These are phyloP conservation scores for Hanseniaspora vineae DNA, from an alignment of 805 yeast genomes.

Conservation along the genomic window DNA sequence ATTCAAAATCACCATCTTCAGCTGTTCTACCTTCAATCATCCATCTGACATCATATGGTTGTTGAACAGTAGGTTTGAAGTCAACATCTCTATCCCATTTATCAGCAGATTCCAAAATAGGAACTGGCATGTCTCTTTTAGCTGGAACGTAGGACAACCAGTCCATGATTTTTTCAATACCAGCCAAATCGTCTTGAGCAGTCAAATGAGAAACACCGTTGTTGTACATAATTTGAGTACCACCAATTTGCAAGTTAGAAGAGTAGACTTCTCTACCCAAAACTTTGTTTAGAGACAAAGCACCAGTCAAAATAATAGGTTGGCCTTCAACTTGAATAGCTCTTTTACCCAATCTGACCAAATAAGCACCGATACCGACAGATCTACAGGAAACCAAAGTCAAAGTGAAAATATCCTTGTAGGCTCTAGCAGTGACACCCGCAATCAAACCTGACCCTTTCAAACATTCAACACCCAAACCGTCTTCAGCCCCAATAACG, in stretches of 20 bases:
- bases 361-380: slow-evolving; percentile 98
- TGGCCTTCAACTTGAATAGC: slow-evolving; percentile 98
- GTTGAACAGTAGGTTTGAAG: slow-evolving; percentile 57
- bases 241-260: slow-evolving; percentile 95
- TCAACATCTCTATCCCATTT: slow-evolving; percentile 91
- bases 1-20: slow-evolving; percentile 58
- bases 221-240: slow-evolving; percentile 96
- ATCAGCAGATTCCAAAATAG: slow-evolving; percentile 71
- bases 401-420: slow-evolving; percentile 92
- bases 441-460: slow-evolving; percentile 98
- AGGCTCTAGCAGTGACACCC: slow-evolving; percentile 96
- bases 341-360: slow-evolving; percentile 97
- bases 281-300: slow-evolving; percentile 94
- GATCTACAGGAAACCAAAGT: slow-evolving; percentile 99
- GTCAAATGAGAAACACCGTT: slow-evolving; percentile 98
- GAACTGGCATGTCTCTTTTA: slow-evolving; percentile 78
- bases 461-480: slow-evolving; percentile 96
- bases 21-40: slow-evolving; percentile 72
- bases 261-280: slow-evolving; percentile 95
- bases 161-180: slow-evolving; percentile 85
- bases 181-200: slow-evolving; percentile 93
- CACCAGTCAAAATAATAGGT: slow-evolving; percentile 97
- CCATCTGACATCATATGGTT: slow-evolving; percentile 86
- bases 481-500: slow-evolving; percentile 88
- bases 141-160: slow-evolving; percentile 96